Evolutionary conservation across 176 grass and related monocot species (phyloP), one percentile per base, ranked within the genome.

Genomic region (Pontederia crassipes): DNA sequence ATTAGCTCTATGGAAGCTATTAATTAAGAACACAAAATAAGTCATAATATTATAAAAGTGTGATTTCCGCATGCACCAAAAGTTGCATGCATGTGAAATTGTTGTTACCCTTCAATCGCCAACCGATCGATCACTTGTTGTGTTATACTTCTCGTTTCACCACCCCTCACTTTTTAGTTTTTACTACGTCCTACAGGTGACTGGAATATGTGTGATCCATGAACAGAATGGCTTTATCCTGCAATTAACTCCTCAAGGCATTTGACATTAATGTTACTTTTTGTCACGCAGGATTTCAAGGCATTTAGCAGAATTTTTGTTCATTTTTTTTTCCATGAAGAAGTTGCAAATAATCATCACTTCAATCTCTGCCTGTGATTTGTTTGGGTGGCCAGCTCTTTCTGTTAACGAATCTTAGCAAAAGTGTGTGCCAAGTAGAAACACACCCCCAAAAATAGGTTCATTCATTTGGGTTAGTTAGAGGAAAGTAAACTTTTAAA

Each of bases 321-420:
- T n/a, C n/a, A n/a, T n/a, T n/a, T n/a, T n/a, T n/a, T n/a, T n/a
- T n/a, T n/a, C n/a, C n/a, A n/a, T n/a, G n/a, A n/a, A n/a, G 4
- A 35, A 35, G 29, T 35, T 35, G 29, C 29, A 35, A 35, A 2
- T 35, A 35, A 35, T 4, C 29, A 35, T 35, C 29, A 35, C 29
- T 35, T 35, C 29, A 35, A 35, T 35, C 29, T 35, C 12, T n/a
- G 12, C 16, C 24, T 58, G 20, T 29, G 26, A 27, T n/a, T 32
- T 58, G 56, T 58, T 18, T 14, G 26, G 56, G 56, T 58, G 56
- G 56, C 56, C 56, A 58, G 28, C 56, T 32, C 56, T 58, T 58
- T 4, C 28, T 18, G 26, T 26, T 4, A 58, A 58, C 56, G 28
- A 58, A 28, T 27, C 16, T 58, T 18, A 12, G 17, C 4, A 28